phyloP scores from a whole-genome alignment of 1,284 basidiomycete species.

The Paramarasmius palmivorus region DNA sequence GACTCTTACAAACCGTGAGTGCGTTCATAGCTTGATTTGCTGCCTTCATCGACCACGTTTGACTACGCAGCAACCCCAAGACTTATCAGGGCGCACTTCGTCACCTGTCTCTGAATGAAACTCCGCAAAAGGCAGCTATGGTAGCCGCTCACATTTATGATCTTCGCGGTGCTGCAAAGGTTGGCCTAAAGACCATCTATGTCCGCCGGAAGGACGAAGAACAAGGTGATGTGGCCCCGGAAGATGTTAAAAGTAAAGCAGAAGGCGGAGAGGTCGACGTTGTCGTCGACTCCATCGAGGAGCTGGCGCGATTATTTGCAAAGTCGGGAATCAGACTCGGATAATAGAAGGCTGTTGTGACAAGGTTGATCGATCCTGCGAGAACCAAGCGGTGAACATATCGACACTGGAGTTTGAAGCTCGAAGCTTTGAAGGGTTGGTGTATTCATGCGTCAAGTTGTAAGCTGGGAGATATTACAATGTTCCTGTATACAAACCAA shows the following conservation, averaged over 20 bases:
- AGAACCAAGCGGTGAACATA: no score
- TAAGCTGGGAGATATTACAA: no score
- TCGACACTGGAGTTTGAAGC: no score
- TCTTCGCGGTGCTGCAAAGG: conserved; percentile 48
- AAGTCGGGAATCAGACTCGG: no score
- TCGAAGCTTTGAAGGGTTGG: no score
- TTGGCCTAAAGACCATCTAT: conserved; percentile 60
- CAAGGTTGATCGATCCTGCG: no score
- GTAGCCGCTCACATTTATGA: conserved; percentile 66
- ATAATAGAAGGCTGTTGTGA: no score
- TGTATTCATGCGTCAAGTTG: no score
- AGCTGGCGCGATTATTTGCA: conserved; percentile 32
- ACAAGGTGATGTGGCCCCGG: conserved; percentile 19
- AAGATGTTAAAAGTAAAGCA: conserved; percentile 35
- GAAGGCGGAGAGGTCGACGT: conserved; percentile 54
- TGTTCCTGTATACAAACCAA: no score
- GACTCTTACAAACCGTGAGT: conserved; percentile 65
- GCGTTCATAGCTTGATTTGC: background rate
- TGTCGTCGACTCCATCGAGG: conserved; percentile 41
- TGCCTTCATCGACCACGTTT: background rate
- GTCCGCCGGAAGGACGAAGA: conserved; percentile 51
- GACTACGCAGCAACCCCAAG: conserved; percentile 46
- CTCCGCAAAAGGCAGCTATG: conserved; percentile 55
- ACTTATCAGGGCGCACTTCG: conserved; percentile 50
- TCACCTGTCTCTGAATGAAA: conserved; percentile 43